Evolutionary conservation across 768 basidiomycete genomes (phyloP), one percentile per base, ranked within the genome.

Genomic region (Lentinula detonsa): DNA sequence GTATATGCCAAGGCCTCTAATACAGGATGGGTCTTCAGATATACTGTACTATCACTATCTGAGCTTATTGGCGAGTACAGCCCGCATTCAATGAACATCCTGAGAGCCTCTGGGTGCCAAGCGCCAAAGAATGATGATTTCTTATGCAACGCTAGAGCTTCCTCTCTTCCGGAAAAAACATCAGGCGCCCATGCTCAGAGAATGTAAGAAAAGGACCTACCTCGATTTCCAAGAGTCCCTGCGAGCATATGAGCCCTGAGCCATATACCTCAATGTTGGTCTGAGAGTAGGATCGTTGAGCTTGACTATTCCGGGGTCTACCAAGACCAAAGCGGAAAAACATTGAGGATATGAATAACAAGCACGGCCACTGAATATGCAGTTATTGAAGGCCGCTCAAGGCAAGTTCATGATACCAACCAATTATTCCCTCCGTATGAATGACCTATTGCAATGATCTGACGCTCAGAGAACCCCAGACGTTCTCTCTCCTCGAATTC

Each of bases 391-490:
- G 13, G 9, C 2, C 33, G 16, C 28, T 13, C 3, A 15, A 33
- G 28, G 9, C 11, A 8, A 16, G 34, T 46, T 16, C 39, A n/a
- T n/a, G 60, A 8, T 59, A 78, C 90, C 67, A 68, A 91, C 86
- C 83, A 79, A 2, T 85, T 84, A 68, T 86, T 87, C 2, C 90
- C 94, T n/a, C 95, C 91, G 57, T 91, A 86, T 0, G 92, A 95
- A 69, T 97, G 95, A 0, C 93, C 93, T 2, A 93, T 74, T 2
- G 77, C 84, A 18, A 93, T 75, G 3, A 95, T 67, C 15, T 71
- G 82, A 34, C 88, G 81, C 2, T 73, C 64, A 1, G 53, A 63
- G 66, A 86, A 85, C 0, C 90, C 90, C n/a, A 69, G 65, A 1
- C 63, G 61, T 45, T 69, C 68, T 42, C 90, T 82, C 13, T 66